Base-by-base conservation (phyloP, 129 eudicot genomes). In the Gnaphalium uliginosum region DNA sequence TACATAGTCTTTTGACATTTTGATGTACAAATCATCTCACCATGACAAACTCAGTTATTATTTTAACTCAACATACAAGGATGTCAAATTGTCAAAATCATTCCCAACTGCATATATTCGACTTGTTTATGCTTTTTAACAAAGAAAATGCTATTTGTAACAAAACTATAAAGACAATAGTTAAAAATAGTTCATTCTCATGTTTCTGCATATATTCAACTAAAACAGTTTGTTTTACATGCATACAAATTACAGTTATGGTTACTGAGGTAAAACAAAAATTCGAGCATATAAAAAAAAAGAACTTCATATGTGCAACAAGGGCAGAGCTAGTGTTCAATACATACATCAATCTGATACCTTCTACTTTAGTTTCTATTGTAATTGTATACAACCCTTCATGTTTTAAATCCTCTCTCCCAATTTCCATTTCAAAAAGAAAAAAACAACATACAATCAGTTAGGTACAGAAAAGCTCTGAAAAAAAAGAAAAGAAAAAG, bases 241-340 rank as follows among this genome's bases (percentile, higher is more conserved):
- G 27, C 65, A 29, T 13, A 1, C 41, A 25, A 29, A 63, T 29
- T 63, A 29, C 43, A 57, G n/a, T 62, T 25, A 62, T 63, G 24
- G n/a, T 63, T 15, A 29, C 23, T 6, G 30, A 59, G 15, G 32
- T 59, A 32, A 23, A 59, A 10, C 65, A 23, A 59, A 24, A 9
- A 15, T 9, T 59, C 32, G 37, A 63, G 37, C 3, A 7, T 29
- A 14, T 29, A 63, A 5, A 29, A 18, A 18, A 56, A 6, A 19
- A 51, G n/a, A 11, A 10, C 24, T 63, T 63, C 68, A 63, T 29
- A 63, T 63, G 43, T 29, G 68, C 43, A 63, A 63, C 37, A 63
- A 26, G 68, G 37, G 68, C 68, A 29, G 68, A 63, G 68, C 37
- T 27, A 2, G 21, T 63, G 19, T 5, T 63, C 37, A 29, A 29